phyloP scores from a whole-genome alignment of 345 rosid genomes.

The Pugionium dolabratum region DNA sequence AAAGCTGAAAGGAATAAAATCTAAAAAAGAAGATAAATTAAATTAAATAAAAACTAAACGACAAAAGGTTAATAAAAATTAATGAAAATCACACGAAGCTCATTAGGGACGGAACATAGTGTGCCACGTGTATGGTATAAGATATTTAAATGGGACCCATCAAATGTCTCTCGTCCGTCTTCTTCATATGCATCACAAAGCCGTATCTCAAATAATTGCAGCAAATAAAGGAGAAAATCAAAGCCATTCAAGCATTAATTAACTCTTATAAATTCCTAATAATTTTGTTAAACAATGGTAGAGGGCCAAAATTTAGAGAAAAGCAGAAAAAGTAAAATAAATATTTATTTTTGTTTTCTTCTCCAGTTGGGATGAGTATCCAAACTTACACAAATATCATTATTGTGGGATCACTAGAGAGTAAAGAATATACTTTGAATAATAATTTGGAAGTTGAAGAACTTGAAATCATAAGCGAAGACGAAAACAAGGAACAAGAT shows the following conservation, averaged over 20 bases:
- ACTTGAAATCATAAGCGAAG: constrained; percentile 60
- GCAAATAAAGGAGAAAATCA: background rate
- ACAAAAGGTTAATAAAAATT: background rate
- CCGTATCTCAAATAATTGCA: constrained; percentile 22
- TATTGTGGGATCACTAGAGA: constrained; percentile 15
- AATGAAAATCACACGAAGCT: constrained; percentile 33
- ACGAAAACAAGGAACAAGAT: constrained; percentile 49
- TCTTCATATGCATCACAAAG: constrained; percentile 11
- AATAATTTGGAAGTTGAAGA: constrained; percentile 55
- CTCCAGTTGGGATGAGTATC: background rate
- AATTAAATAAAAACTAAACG: background rate
- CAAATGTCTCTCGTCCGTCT: constrained; percentile 21
- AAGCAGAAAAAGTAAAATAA: background rate
- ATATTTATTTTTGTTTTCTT: background rate
- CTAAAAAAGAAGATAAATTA: background rate
- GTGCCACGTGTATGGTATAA: constrained; percentile 51
- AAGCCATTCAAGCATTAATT: background rate
- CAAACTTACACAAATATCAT: constrained; percentile 11
- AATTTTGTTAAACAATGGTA: background rate
- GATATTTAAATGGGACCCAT: constrained; percentile 44
- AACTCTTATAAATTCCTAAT: background rate
- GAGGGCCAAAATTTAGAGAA: background rate
- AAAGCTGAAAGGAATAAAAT: constrained; percentile 20
- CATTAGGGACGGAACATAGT: constrained; percentile 28
- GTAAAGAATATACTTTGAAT: constrained; percentile 28